Conservation (phyloP, 306 rosid genomes). For the Mimosa bimucronata region DNA sequence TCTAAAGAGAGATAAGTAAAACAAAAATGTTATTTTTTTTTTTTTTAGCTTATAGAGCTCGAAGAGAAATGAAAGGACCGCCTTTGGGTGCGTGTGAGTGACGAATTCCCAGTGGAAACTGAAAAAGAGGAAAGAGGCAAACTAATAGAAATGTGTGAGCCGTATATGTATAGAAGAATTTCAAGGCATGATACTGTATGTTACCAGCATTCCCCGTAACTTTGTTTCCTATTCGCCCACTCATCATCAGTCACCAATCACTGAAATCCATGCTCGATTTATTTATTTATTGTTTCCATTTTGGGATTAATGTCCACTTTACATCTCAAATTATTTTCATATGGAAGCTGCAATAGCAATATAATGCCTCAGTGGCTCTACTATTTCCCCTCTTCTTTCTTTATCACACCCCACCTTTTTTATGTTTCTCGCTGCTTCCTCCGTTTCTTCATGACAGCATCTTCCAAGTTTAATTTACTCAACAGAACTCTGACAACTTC, state of each 20-base stretch:
- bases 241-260: background rate
- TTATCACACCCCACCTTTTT: background rate
- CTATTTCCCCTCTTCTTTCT: background rate
- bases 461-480: background rate
- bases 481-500: background rate
- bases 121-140: background rate
- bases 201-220: conserved; percentile 45
- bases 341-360: background rate
- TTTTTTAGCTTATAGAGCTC: no score
- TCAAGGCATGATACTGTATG: background rate
- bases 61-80: no score
- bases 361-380: background rate
- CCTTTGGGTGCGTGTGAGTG: background rate
- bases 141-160: background rate
- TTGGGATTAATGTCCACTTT: conserved; percentile 15
- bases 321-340: no score
- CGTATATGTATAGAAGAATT: background rate
- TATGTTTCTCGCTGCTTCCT: background rate
- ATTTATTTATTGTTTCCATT: conserved; percentile 2
- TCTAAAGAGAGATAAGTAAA: no score
- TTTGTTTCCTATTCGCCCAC: background rate
- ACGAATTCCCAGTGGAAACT: conserved; percentile 5
- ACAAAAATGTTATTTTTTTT: no score
- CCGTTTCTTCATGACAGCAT: background rate
- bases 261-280: conserved; percentile 44